Percentiles rank a stretch among this genome's conserved stretches.
Evolutionary conservation across 2,329 filamentous ascomycete genomes (phyloP).

Genomic region (Torrubiella hemipterigena): DNA sequence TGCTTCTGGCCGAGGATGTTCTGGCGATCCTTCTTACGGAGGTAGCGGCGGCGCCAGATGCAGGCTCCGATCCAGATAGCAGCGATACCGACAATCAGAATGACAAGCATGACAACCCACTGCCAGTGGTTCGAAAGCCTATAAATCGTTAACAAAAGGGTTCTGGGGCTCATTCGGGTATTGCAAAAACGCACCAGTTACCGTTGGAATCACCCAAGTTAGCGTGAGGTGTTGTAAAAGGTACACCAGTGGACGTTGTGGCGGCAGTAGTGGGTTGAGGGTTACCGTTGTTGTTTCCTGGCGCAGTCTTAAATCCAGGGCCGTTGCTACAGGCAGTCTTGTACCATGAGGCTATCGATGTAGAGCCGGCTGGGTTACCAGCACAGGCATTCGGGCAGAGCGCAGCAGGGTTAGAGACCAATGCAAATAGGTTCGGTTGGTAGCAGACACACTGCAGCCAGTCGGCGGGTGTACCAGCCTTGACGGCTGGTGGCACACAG

Average conservation of each 20-base stretch:
- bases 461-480: slow-evolving; percentile 32
- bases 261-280: too few relatives aligned
- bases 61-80: slow-evolving; percentile 55
- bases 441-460: slow-evolving; percentile 67
- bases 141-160: neutral
- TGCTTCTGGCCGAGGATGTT: slow-evolving; percentile 22
- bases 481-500: slow-evolving; percentile 50
- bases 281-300: too few relatives aligned
- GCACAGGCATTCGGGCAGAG: slow-evolving; percentile 52
- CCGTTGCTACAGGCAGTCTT: too few relatives aligned
- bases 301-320: too few relatives aligned
- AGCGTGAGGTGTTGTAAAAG: too few relatives aligned
- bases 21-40: slow-evolving; percentile 54
- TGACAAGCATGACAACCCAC: slow-evolving; percentile 73
- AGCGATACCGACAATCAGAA: slow-evolving; percentile 58
- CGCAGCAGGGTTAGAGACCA: slow-evolving; percentile 42
- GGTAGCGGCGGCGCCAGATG: slow-evolving; percentile 61
- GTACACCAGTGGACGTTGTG: too few relatives aligned
- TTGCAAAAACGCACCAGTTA: slow-evolving; percentile 62
- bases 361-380: too few relatives aligned
- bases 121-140: slow-evolving; percentile 62
- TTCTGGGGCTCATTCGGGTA: slow-evolving; percentile 19
- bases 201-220: slow-evolving; percentile 47
- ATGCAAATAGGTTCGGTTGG: slow-evolving; percentile 43
- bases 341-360: too few relatives aligned